These are phyloP conservation scores for Paramecium biaurelia DNA, from an alignment of 73 alveolate species.

Conservation along the genomic window DNA sequence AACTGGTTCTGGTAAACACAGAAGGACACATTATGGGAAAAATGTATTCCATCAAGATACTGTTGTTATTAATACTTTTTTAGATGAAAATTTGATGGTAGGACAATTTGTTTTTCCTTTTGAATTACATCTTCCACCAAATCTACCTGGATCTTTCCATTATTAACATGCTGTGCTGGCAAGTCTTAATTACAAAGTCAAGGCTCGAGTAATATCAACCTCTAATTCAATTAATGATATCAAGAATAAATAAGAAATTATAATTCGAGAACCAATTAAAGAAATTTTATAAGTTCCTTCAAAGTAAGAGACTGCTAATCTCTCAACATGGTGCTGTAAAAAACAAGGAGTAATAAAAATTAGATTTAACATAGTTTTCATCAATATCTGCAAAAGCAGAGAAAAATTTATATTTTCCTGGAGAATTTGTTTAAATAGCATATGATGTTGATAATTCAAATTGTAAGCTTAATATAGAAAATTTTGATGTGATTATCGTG, in stretches of 20 bases:
- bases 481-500: background rate
- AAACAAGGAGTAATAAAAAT: background rate
- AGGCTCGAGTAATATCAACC: background rate
- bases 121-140: background rate
- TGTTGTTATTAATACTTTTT: background rate
- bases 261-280: background rate
- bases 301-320: background rate
- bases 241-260: background rate
- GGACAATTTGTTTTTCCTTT: slow-evolving; percentile 8
- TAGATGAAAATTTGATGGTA: background rate
- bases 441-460: background rate
- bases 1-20: background rate
- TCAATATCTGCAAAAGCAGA: background rate
- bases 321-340: background rate
- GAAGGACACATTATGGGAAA: background rate
- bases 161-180: background rate
- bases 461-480: background rate
- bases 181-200: background rate
- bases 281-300: background rate
- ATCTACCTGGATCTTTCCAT: background rate
- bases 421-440: background rate
- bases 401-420: background rate
- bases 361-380: background rate
- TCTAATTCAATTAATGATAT: background rate
- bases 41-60: background rate